phyloP scores from a whole-genome alignment of 768 basidiomycete species.

The Punctularia strigosozonata region DNA sequence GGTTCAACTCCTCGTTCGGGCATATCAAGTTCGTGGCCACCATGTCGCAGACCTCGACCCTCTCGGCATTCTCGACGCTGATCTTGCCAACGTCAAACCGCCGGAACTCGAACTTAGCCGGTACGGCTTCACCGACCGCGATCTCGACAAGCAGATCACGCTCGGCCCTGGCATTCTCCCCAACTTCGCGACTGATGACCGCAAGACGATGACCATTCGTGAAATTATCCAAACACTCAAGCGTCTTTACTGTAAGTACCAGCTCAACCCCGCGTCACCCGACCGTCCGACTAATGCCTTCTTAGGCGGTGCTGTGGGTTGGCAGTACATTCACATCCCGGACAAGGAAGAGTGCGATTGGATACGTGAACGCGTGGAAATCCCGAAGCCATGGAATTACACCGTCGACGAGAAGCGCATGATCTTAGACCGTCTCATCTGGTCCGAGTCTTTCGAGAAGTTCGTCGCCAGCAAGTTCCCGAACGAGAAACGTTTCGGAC shows the following conservation, averaged over 20 bases:
- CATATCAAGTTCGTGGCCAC: constrained; percentile 98
- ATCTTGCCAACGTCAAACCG: constrained; percentile 67
- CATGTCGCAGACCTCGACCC: constrained; percentile 95
- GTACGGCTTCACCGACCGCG: constrained; percentile 91
- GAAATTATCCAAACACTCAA: constrained; percentile 87
- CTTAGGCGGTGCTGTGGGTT: constrained; percentile 75
- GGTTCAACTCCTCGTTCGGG: constrained; percentile 96
- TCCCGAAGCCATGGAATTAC: constrained; percentile 95
- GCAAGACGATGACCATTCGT: constrained; percentile 76
- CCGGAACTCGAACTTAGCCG: constrained; percentile 89
- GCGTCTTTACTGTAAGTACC: constrained; percentile 82
- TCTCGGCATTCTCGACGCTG: constrained; percentile 83
- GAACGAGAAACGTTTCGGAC: constrained; percentile 98
- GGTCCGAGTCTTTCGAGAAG: constrained; percentile 99
- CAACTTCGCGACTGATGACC: constrained; percentile 81
- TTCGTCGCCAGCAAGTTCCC: constrained; percentile 98
- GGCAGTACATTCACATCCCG: constrained; percentile 92
- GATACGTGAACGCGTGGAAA: constrained; percentile 94
- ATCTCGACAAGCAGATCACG: constrained; percentile 88
- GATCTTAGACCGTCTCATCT: constrained; percentile 97
- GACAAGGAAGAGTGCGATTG: constrained; percentile 99
- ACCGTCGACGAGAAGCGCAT: constrained; percentile 97
- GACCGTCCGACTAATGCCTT: constrained; percentile 5
- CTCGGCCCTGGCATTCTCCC: constrained; percentile 95
- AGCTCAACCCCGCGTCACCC: not conserved